Evolutionary conservation across 768 basidiomycete genomes (phyloP), one percentile per base, ranked within the genome.

Genomic region (Macrolepiota fuliginosa): DNA sequence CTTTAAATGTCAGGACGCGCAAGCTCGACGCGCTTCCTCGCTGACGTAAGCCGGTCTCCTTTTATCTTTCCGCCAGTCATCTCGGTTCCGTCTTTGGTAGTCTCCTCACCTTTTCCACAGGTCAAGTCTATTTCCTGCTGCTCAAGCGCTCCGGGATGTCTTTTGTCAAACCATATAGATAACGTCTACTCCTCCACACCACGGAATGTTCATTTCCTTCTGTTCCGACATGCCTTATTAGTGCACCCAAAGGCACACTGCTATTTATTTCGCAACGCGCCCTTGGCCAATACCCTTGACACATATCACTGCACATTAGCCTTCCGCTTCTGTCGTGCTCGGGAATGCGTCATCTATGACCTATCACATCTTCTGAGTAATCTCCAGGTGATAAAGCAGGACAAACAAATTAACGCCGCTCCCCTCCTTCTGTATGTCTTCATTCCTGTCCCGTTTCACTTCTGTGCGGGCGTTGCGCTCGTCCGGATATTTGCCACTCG

Each of bases 11-110:
- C 52, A 55, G 56, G 52, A 65, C 68, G 68, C 70, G 70, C 68
- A 71, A 71, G 69, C 64, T 55, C 64, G 67, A 72, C 71, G 71
- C 71, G 73, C 70, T 69, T 51, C 61, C 19, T 62, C 24, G 69
- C 69, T 71, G 69, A 70, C 65, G 64, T 70, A 69, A 71, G 56
- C 50, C 13, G 17, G 27, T 29, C 15, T 59, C n/a, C 52, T 32
- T 46, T 54, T 19, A 13, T 54, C 42, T 24, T 54, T n/a, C 36
- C 36, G 22, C 9, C 35, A 5, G 9, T 39, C 53, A 54, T 54
- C 22, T 25, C 29, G 29, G 27, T 56, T 56, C 54, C 40, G 54
- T 50, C 35, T 58, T 50, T 49, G 22, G 56, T 7, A 49, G 54
- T 15, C 47, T 49, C 24, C 3, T 39, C 19, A 17, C 24, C 40